Evolutionary conservation across 495 filamentous ascomycete genomes (phyloP), one percentile per base, ranked within the genome.

Genomic region (Chaetomium cochliodes): DNA sequence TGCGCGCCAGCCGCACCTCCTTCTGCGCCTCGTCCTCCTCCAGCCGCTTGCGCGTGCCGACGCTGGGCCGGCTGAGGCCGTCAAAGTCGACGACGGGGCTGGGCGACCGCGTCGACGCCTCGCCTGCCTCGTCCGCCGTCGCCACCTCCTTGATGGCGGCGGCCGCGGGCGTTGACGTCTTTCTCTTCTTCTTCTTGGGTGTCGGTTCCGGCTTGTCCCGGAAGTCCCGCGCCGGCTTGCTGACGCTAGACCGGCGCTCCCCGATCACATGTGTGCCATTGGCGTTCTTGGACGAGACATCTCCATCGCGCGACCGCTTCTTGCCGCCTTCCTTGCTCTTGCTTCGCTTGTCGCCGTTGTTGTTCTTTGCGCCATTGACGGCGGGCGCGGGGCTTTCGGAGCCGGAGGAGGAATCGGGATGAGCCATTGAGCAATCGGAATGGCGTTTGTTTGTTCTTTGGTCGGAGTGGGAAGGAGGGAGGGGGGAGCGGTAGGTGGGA

Each of bases 11-110:
- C 39, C 92, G 82, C 66, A 84, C 83, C 61, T 85, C 81, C 23
- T 87, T 87, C 73, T 97, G 83, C 67, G 90, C 87, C 0, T 86
- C 84, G 22, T 85, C 88, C 20, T 92, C 90, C 69, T 96, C 92
- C 28, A 92, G 80, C 13, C 93, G 83, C 70, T 88, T 86, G 56
- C 90, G 85, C 0, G 93, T 96, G 58, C 93, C 93, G 23, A 82
- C 79, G 76, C 86, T 88, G 23, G 89, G 89, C 73, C 88, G 86
- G 66, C 86, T 89, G 41, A 92, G 76, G 15, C 89, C 88, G 72
- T 91, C 87, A 65, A 90, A 90, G 75, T 92, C 89, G 62, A 92
- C 86, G 44, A 87, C 84, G 41, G 88, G 88, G 62, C 84, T 84
- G 5, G 83, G 84, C 7, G 80, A 82, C 18, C 80, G 73, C 9